Evolutionary conservation across 78 protist species (phyloP).

Genomic region (Dictyostelium capitatum): DNA sequence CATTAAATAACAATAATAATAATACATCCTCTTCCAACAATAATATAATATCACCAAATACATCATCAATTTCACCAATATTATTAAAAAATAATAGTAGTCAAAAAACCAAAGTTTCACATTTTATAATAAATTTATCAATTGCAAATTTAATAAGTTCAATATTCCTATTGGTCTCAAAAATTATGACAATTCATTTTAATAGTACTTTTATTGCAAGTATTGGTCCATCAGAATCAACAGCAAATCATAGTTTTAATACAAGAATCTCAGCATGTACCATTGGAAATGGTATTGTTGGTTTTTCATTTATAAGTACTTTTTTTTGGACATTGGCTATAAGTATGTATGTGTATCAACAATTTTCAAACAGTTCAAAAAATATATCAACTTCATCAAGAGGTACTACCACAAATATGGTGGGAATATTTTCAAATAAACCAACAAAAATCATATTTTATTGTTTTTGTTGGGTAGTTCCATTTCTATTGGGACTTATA

Average conservation of each 20-base stretch:
- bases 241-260: neutral
- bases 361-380: neutral
- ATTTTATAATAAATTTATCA: conserved; percentile 21
- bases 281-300: conserved; percentile 14
- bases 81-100: neutral
- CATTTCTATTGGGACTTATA: conserved; percentile 7
- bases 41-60: neutral
- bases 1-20: neutral
- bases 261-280: neutral
- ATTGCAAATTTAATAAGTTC: conserved; percentile 7
- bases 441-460: neutral
- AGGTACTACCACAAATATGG: neutral
- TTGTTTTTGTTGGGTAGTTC: conserved; percentile 15
- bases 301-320: conserved; percentile 5
- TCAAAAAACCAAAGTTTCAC: conserved; percentile 21
- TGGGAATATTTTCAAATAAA: neutral
- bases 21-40: neutral
- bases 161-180: neutral
- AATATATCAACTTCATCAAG: neutral
- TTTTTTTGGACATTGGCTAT: conserved; percentile 32
- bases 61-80: neutral
- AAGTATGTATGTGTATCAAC: neutral
- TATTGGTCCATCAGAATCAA: neutral
- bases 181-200: conserved; percentile 9
- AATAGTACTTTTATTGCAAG: neutral